A percentile compares a stretch with the other conserved stretches of the same genome.
Conservation (phyloP, 163 green algal genomes). For the Chloromonas sp. region DNA sequence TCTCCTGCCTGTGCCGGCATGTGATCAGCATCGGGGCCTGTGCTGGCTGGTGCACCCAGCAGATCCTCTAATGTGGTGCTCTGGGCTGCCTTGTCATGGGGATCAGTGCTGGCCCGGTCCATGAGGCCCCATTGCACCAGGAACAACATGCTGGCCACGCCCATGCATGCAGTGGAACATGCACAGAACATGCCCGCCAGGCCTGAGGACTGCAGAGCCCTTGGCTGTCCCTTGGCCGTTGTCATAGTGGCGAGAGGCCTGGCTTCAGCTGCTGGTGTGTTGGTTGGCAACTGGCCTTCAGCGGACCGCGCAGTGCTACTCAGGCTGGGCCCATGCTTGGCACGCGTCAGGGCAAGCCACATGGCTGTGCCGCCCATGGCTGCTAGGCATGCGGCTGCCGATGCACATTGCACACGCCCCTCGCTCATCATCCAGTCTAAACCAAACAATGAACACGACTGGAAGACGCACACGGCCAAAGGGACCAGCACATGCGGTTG, state of each 20-base stretch:
- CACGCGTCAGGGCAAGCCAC: not conserved
- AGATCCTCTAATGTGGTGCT: slow-evolving; percentile 9
- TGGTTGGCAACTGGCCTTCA: not conserved
- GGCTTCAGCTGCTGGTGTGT: not conserved
- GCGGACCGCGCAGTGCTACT: not conserved
- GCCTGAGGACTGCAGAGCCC: not conserved
- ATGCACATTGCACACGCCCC: slow-evolving; percentile 29
- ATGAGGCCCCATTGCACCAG: not conserved
- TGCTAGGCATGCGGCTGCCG: not conserved
- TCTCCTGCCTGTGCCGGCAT: not conserved
- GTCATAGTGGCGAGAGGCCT: not conserved
- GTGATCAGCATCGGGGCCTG: not conserved
- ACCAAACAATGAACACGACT: slow-evolving; percentile 48
- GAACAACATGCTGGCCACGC: not conserved
- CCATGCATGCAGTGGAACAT: not conserved
- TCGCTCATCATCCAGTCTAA: slow-evolving; percentile 58
- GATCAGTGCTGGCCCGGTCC: slow-evolving; percentile 28
- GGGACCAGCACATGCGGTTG: not conserved
- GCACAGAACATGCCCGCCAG: not conserved
- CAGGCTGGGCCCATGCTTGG: no score
- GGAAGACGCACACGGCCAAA: slow-evolving; percentile 1
- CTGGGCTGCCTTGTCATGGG: slow-evolving; percentile 41
- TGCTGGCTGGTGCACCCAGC: not conserved
- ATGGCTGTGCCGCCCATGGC: not conserved
- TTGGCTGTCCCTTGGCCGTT: not conserved